Base-by-base conservation (phyloP, 1,139 yeast species). In the Nadsonia commutata region DNA sequence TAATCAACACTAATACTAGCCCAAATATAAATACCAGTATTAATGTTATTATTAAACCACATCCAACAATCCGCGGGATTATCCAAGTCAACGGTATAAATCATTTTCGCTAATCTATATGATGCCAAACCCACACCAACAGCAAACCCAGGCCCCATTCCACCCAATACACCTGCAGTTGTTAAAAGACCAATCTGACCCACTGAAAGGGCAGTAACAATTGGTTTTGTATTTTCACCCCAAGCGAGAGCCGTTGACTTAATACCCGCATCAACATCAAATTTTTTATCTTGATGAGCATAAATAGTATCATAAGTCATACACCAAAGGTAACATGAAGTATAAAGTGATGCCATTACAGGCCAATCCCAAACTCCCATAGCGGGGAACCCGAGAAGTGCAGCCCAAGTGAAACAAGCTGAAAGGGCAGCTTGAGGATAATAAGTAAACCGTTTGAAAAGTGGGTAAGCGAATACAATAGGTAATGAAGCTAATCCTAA, bases 261-360 rank as follows among this genome's bases (percentile, higher is more conserved):
- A 52, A 93, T 81, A 6, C 97, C 97, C 0, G 95, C 97, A 45
- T 72, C 67, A 43, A 81, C 65, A 60, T 93, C 99, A 56, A 80
- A 93, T 47, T 63, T 65, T 64, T 93, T 93, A 62, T 93, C 98
- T 65, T 93, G 99, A 60, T 93, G 99, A 1, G 98, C 98, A 60
- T 93, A 93, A 38, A 93, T 77, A 2, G 97, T 84, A 60, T 93
- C 99, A 61, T 93, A 93, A 43, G 81, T 78, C 84, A 93, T 81
- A 52, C 95, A 80, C 98, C 98, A 93, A 45, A 80, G 69, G 58
- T 80, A 82, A 40, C 86, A 79, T 17, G 95, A 76, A 2, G 77
- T 60, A 53, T 80, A 84, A 43, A 93, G 67, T 1, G 95, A 85
- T 11, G 75, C 66, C 74, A 88, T 88, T 2, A 86, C 82, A 18